These are phyloP conservation scores for Tilletia indica DNA, from an alignment of 1,284 basidiomycete species.

Conservation along the genomic window DNA sequence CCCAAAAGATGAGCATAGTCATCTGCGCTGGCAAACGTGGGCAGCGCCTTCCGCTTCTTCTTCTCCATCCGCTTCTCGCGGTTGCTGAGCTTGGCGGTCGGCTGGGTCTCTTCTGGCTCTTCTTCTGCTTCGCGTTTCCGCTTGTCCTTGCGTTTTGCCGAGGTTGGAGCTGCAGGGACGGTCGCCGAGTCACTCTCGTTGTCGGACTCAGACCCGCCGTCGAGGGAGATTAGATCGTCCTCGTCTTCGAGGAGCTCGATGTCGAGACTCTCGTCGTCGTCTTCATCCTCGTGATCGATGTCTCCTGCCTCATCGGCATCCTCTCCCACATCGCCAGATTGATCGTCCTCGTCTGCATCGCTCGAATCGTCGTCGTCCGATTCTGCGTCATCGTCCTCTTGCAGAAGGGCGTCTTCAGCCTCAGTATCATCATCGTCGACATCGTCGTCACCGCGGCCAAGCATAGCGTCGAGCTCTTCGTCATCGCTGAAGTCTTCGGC, in stretches of 20 bases:
- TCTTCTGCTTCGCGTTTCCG: conserved; percentile 20
- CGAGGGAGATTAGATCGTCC: conserved; percentile 51
- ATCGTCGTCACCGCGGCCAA: conserved; percentile 32
- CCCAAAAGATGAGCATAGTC: conserved; percentile 86
- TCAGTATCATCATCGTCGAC: conserved; percentile 21
- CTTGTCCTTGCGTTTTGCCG: conserved; percentile 9
- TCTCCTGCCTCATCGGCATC: background rate
- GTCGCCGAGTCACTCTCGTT: conserved; percentile 20
- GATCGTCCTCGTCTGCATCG: conserved; percentile 12
- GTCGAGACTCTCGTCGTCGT: conserved; percentile 55
- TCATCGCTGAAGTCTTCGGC: conserved; percentile 27
- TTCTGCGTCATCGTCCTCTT: background rate
- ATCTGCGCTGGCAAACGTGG: conserved; percentile 89
- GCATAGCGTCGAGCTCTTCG: conserved; percentile 34
- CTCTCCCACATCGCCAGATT: background rate
- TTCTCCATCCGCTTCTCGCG: conserved; percentile 61
- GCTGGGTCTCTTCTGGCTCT: conserved; percentile 30
- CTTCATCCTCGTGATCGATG: conserved; percentile 4
- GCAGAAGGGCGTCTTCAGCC: background rate
- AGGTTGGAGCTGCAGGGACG: conserved; percentile 3
- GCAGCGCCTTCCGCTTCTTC: conserved; percentile 67
- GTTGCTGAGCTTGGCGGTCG: conserved; percentile 38
- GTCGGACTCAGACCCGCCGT: conserved; percentile 18
- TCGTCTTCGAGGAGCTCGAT: conserved; percentile 48
- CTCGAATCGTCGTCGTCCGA: background rate